Base-by-base conservation (phyloP, 2,329 filamentous ascomycete genomes). In the Alternaria viburni region DNA sequence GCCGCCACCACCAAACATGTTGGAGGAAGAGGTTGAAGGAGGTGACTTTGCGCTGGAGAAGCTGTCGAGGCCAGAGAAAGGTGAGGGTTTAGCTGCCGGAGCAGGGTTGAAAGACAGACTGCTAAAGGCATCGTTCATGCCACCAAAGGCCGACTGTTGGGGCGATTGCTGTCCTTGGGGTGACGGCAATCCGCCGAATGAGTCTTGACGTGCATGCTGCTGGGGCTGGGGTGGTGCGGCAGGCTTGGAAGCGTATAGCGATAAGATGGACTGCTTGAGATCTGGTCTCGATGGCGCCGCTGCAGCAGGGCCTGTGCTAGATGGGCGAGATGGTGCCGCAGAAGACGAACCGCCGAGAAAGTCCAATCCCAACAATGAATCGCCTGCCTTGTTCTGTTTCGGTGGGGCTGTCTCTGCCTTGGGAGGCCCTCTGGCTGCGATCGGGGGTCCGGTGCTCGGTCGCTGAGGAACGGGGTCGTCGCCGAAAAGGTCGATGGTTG, bases 241-340 rank as follows among this genome's bases (percentile, higher is more conserved):
- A n/a, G 92, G 89, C 75, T 93, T 91, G 2, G 93, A 91, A 11
- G 94, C 93, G 77, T 99, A 99, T 15, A 99, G 86, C 8, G 96
- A 99, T 52, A 99, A 83, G 64, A 99, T 99, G 3, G 95, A 98
- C 80, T 97, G 95, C 82, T 99, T 99, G 64, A 99, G 84, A 77
- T 99, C 96, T 3, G 95, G 94, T 65, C 96, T 87, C 49, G 93
- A 96, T 71, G 92, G 90, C 12, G 86, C 86, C 17, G 84, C 84
- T 45, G 70, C 61, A 4, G 86, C 85, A 12, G 89, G 89, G 5
- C 90, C 87, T 19, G 93, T 93, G 81, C 93, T 97, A 6, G 92
- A 88, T n/a, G 94, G 92, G 57, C 93, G 88, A 57, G 83, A 83
- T 30, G 90, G 89, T n/a, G 93, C 88, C 10, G 91, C 85, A 36